phyloP scores from a whole-genome alignment of 2,329 filamentous ascomycete genomes.

The Cordyceps cateniannulata region DNA sequence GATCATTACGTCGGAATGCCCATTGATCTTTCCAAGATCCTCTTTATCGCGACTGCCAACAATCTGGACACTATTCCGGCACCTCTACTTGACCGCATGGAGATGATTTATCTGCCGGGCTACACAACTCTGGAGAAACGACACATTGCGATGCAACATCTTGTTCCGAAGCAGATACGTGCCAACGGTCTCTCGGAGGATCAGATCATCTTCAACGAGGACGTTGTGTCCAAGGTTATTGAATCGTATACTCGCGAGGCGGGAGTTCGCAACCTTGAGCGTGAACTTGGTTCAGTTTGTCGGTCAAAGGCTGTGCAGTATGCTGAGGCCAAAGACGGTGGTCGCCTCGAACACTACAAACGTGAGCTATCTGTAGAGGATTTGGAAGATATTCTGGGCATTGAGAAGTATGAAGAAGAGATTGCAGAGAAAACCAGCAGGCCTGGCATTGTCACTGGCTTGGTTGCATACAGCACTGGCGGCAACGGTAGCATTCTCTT shows the following conservation, averaged over 20 bases:
- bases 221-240: slow-evolving; percentile 91
- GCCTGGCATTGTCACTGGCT: slow-evolving; percentile 89
- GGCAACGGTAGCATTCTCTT: slow-evolving; percentile 95
- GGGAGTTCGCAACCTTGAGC: slow-evolving; percentile 91
- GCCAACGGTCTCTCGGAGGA: slow-evolving; percentile 76
- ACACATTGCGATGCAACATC: slow-evolving; percentile 84
- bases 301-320: slow-evolving; percentile 93
- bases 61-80: slow-evolving; percentile 88
- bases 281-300: slow-evolving; percentile 90
- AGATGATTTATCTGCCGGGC: slow-evolving; percentile 85
- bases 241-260: slow-evolving; percentile 95
- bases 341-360: slow-evolving; percentile 62
- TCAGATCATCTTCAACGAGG: slow-evolving; percentile 70
- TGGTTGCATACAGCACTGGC: slow-evolving; percentile 89
- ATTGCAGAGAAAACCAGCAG: slow-evolving; percentile 79
- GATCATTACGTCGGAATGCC: slow-evolving; percentile 97
- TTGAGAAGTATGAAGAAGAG: slow-evolving; percentile 91
- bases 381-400: slow-evolving; percentile 83
- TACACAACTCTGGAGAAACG: slow-evolving; percentile 97
- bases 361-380: slow-evolving; percentile 69
- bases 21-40: slow-evolving; percentile 89
- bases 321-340: slow-evolving; percentile 78
- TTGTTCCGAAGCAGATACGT: slow-evolving; percentile 93
- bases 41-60: slow-evolving; percentile 97
- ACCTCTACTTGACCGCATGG: slow-evolving; percentile 94